Evolutionary conservation across 176 grass and related monocot species (phyloP).

Genomic region (Carex kokanica): DNA sequence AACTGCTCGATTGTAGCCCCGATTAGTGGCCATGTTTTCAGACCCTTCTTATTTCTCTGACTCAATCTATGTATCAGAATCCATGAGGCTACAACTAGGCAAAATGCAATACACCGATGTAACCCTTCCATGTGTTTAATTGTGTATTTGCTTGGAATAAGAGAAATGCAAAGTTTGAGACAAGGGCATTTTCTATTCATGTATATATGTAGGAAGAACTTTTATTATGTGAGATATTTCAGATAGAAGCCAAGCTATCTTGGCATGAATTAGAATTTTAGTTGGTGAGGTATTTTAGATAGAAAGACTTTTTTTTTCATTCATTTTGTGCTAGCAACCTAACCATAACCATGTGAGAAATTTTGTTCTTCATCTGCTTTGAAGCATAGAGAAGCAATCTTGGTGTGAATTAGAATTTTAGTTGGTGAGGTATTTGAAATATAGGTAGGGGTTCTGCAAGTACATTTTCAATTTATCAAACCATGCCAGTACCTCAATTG

Average conservation of each 20-base stretch:
- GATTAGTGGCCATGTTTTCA: conserved; percentile 72
- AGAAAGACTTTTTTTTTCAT: conserved; percentile 30
- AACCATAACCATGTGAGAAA: conserved; percentile 32
- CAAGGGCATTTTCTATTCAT: conserved; percentile 21
- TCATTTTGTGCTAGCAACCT: conserved; percentile 61
- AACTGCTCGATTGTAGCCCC: conserved; percentile 72
- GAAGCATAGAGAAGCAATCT: too few relatives aligned
- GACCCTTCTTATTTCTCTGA: conserved; percentile 61
- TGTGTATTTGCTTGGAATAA: neutral
- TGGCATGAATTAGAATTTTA: conserved; percentile 60
- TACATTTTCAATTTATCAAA: conserved; percentile 34
- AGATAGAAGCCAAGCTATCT: too few relatives aligned
- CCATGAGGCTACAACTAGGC: conserved; percentile 60
- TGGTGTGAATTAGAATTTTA: too few relatives aligned
- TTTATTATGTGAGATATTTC: conserved; percentile 42
- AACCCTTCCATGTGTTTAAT: conserved; percentile 41
- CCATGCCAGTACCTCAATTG: conserved; percentile 57
- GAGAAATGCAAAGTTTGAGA: conserved; percentile 19
- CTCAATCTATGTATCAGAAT: conserved; percentile 61
- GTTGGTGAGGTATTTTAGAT: conserved; percentile 25
- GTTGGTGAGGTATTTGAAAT: too few relatives aligned
- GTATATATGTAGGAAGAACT: conserved; percentile 5
- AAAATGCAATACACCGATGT: conserved; percentile 45
- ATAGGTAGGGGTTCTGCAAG: too few relatives aligned
- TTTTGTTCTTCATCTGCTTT: neutral